Evolutionary conservation across 495 filamentous ascomycete genomes (phyloP), one percentile per base, ranked within the genome.

Genomic region (Penicillium bovifimosum): DNA sequence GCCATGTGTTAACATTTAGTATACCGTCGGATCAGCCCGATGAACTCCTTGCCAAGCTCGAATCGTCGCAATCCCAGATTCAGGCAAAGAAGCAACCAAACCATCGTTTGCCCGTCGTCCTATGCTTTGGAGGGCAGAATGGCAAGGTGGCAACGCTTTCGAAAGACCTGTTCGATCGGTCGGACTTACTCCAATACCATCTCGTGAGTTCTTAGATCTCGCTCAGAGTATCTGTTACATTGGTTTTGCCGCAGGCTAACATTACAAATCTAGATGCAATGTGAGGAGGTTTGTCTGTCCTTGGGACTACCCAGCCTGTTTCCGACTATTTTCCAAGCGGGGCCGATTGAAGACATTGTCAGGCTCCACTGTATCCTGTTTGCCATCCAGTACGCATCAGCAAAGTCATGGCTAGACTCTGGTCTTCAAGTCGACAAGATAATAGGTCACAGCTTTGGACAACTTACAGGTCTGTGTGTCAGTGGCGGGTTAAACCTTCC

Each of bases 371-470:
- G 59, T 1, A 57, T 59, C 17, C 54, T 78, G 3, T 80, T 81
- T 41, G 58, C 76, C 0, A 32, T 76, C 3, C 80, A 82, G 36
- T 80, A 79, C 50, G 54, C 80, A 0, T 65, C 60, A 39, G 79
- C 80, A 1, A 67, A 53, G 47, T 41, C 58, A 6, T 84, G 80
- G 80, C 64, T 82, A 0, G 76, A 76, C 18, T 69, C 57, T 11
- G 78, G 80, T 0, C 49, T 82, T 4, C 18, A 63, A 13, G 58
- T 71, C 0, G 58, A 50, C 2, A 47, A 58, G 0, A 31, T 81
- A 0, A 41, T 84, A 16, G 80, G 80, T 0, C 80, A 83, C 50
- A 77, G 73, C 44, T 76, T 84, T 51, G 80, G 80, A 1, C 63
- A 83, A 54, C 60, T 83, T 0, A 76, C 76, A 6, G 78, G 76